phyloP scores from a whole-genome alignment of 306 rosid genomes.

The Dryas octopetala region DNA sequence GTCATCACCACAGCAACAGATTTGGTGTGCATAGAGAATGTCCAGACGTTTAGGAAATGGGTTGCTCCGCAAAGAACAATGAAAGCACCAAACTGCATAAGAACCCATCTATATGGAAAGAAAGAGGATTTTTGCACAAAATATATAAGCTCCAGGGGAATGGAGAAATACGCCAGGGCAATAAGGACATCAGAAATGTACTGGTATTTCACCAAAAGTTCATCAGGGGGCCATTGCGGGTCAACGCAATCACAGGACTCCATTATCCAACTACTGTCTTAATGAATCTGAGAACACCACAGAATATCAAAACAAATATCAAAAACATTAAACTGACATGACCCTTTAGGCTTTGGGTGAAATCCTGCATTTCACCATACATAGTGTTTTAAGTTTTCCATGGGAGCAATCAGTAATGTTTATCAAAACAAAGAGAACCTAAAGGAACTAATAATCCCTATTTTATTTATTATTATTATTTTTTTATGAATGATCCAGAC shows the following conservation, averaged over 20 bases:
- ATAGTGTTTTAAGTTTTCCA: background rate
- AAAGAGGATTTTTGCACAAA: conserved; percentile 86
- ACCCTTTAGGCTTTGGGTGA: background rate
- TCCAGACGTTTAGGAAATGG: conserved; percentile 90
- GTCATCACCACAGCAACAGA: conserved; percentile 84
- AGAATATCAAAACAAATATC: background rate
- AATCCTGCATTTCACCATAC: background rate
- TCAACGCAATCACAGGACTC: conserved; percentile 86
- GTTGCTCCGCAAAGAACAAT: conserved; percentile 95
- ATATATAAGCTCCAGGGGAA: conserved; percentile 88
- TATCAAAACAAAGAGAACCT: conserved; percentile 2
- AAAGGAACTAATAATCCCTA: background rate
- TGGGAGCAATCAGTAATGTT: background rate
- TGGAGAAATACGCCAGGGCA: conserved; percentile 90
- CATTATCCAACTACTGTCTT: conserved; percentile 40
- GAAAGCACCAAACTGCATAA: conserved; percentile 94
- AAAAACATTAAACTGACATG: background rate
- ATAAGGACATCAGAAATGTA: conserved; percentile 83
- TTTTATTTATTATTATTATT: background rate
- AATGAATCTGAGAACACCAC: conserved; percentile 44
- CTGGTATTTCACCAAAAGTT: conserved; percentile 89
- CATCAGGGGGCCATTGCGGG: conserved; percentile 78
- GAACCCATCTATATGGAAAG: conserved; percentile 97
- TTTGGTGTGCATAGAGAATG: conserved; percentile 73
- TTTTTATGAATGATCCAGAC: background rate